These are phyloP conservation scores for Jamesozyma piceae DNA, from an alignment of 805 yeast genomes.

Conservation along the genomic window DNA sequence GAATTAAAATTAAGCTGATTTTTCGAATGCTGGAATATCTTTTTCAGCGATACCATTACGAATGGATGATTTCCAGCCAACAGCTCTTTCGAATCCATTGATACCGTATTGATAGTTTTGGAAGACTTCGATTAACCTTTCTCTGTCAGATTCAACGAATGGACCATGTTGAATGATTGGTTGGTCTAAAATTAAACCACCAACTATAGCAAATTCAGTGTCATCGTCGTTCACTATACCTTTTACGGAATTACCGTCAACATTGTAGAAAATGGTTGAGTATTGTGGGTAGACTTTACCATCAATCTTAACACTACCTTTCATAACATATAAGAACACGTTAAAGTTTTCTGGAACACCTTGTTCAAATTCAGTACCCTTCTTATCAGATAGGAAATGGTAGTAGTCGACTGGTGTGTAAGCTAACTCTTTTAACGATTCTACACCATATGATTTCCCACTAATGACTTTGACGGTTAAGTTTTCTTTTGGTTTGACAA, in stretches of 20 bases:
- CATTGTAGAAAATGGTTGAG: slow-evolving; percentile 53
- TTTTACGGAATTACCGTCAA: slow-evolving; percentile 53
- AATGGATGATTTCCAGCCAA: slow-evolving; percentile 43
- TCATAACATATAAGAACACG: slow-evolving; percentile 56
- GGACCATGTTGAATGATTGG: slow-evolving; percentile 83
- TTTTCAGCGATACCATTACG: slow-evolving; percentile 27
- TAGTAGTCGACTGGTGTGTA: slow-evolving; percentile 74
- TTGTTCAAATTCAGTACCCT: slow-evolving; percentile 51
- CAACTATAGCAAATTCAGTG: slow-evolving; percentile 62
- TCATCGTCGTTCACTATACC: slow-evolving; percentile 41
- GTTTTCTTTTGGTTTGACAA: slow-evolving; percentile 50
- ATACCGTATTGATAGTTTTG: slow-evolving; percentile 57
- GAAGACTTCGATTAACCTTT: slow-evolving; percentile 60
- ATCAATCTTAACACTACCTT: slow-evolving; percentile 47
- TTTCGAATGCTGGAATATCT: slow-evolving; percentile 8
- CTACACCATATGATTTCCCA: slow-evolving; percentile 70
- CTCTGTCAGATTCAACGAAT: slow-evolving; percentile 67
- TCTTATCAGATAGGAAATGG: slow-evolving; percentile 54
- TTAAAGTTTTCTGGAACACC: slow-evolving; percentile 51
- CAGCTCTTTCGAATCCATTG: slow-evolving; percentile 64
- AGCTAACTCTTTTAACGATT: slow-evolving; percentile 64
- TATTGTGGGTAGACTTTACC: slow-evolving; percentile 36
- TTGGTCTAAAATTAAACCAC: slow-evolving; percentile 68
- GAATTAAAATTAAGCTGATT: neutral
- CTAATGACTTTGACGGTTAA: slow-evolving; percentile 57